These are phyloP conservation scores for Hypomontagnella submonticulosa DNA, from an alignment of 495 filamentous ascomycete species.

Conservation along the genomic window DNA sequence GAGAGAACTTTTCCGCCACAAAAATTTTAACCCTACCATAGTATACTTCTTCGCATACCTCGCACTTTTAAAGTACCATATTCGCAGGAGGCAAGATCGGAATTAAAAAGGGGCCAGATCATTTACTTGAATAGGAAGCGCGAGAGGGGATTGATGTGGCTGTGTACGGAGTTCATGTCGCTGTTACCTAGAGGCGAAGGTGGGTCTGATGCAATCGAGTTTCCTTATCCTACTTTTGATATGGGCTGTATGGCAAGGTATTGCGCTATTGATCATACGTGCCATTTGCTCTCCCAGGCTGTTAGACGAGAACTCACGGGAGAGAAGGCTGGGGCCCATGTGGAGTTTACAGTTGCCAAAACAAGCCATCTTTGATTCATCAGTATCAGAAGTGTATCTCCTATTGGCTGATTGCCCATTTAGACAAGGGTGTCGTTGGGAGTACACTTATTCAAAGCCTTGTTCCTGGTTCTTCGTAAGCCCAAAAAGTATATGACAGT, in stretches of 20 bases:
- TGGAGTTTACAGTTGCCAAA: conserved; percentile 35
- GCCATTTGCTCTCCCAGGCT: neutral
- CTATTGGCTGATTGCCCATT: conserved; percentile 28
- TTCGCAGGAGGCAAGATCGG: conserved; percentile 16
- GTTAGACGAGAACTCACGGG: conserved; percentile 21
- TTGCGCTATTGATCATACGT: conserved; percentile 9
- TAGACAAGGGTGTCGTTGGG: conserved; percentile 24
- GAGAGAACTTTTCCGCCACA: too few relatives aligned
- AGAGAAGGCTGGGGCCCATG: conserved; percentile 5
- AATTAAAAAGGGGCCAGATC: conserved; percentile 32
- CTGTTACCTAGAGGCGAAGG: conserved; percentile 20
- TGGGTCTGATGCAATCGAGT: conserved; percentile 28
- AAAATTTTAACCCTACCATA: too few relatives aligned
- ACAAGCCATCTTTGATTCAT: conserved; percentile 38
- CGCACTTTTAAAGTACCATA: too few relatives aligned
- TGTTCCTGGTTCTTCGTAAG: neutral
- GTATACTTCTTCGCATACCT: too few relatives aligned
- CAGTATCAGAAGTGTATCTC: conserved; percentile 20
- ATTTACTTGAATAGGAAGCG: conserved; percentile 1
- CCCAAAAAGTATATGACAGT: conserved; percentile 4
- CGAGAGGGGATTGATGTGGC: conserved; percentile 32
- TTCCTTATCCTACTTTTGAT: conserved; percentile 15
- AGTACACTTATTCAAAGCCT: conserved; percentile 15
- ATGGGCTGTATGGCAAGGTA: conserved; percentile 30
- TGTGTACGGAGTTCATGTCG: conserved; percentile 26